phyloP scores from a whole-genome alignment of 2,329 filamentous ascomycete species.

The Remersonia thermophila region DNA sequence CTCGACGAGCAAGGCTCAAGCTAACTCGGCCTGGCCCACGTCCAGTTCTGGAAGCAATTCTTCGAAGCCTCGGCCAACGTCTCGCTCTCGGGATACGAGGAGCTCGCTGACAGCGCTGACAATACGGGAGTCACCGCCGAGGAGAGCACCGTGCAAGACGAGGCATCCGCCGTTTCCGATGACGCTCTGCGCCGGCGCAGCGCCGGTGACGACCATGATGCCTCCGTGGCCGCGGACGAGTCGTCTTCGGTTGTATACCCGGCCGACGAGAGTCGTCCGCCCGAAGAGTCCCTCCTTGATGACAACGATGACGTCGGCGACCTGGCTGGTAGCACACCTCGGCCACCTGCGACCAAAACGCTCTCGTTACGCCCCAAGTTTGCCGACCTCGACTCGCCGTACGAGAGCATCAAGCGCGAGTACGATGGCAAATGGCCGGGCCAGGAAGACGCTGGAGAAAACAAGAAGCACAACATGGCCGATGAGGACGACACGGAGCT shows the following conservation, averaged over 20 bases:
- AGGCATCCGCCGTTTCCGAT: constrained; percentile 27
- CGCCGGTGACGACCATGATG: constrained; percentile 30
- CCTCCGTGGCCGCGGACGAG: constrained; percentile 26
- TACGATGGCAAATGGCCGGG: constrained; percentile 35
- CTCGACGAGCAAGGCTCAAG: no score
- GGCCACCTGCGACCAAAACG: constrained; percentile 40
- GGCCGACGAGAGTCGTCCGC: no score
- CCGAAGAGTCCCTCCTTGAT: constrained; percentile 45
- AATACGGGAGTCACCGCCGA: constrained; percentile 36
- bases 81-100: constrained; percentile 88
- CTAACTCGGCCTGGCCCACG: no score
- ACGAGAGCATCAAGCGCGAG: constrained; percentile 59
- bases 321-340: constrained; percentile 56
- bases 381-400: constrained; percentile 61
- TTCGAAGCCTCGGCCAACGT: constrained; percentile 98
- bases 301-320: constrained; percentile 44
- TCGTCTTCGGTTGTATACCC: constrained; percentile 18
- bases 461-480: constrained; percentile 22
- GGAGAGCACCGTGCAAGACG: constrained; percentile 43
- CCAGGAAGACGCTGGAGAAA: constrained; percentile 12
- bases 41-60: constrained; percentile 98
- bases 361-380: constrained; percentile 34
- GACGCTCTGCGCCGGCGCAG: constrained; percentile 20
- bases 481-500: constrained; percentile 31
- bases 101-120: constrained; percentile 56